phyloP scores from a whole-genome alignment of 1,284 basidiomycete genomes.

The Leccinum variabile region DNA sequence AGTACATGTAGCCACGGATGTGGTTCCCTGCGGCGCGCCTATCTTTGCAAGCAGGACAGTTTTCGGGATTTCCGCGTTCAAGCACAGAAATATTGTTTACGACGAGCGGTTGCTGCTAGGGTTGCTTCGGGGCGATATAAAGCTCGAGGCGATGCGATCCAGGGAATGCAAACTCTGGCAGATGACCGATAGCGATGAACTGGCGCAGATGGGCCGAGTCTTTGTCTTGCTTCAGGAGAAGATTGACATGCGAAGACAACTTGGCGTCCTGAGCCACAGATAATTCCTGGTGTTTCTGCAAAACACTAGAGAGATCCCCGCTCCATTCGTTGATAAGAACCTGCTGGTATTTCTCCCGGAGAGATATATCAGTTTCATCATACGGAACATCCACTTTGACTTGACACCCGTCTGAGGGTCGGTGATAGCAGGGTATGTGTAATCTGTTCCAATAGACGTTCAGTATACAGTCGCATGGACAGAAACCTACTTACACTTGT shows the following conservation, averaged over 20 bases:
- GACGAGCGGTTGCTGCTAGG: not conserved
- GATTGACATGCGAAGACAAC: slow-evolving; percentile 1
- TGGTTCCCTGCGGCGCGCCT: slow-evolving; percentile 12
- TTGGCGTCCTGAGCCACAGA: not conserved
- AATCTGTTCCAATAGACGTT: slow-evolving; percentile 11
- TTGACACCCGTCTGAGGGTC: slow-evolving; percentile 6
- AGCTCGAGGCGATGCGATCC: slow-evolving; percentile 25
- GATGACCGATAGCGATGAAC: slow-evolving; percentile 4
- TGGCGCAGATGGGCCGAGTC: slow-evolving; percentile 4
- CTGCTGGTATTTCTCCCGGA: slow-evolving; percentile 17
- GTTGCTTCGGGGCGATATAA: slow-evolving; percentile 7
- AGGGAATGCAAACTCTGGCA: slow-evolving; percentile 22
- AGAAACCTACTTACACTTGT: slow-evolving; percentile 8
- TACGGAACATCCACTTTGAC: slow-evolving; percentile 21
- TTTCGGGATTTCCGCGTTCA: slow-evolving; percentile 8
- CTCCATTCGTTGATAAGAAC: slow-evolving; percentile 10
- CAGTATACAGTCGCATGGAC: not conserved
- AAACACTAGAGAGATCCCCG: not conserved
- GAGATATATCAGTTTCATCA: slow-evolving; percentile 3
- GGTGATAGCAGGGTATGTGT: slow-evolving; percentile 20
- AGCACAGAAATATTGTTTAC: slow-evolving; percentile 21
- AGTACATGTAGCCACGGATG: slow-evolving; percentile 17
- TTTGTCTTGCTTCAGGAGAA: slow-evolving; percentile 12
- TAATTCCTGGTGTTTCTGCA: not conserved
- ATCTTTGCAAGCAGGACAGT: slow-evolving; percentile 13